Conservation (phyloP, 768 basidiomycete species). For the Lactifluus echinatus region DNA sequence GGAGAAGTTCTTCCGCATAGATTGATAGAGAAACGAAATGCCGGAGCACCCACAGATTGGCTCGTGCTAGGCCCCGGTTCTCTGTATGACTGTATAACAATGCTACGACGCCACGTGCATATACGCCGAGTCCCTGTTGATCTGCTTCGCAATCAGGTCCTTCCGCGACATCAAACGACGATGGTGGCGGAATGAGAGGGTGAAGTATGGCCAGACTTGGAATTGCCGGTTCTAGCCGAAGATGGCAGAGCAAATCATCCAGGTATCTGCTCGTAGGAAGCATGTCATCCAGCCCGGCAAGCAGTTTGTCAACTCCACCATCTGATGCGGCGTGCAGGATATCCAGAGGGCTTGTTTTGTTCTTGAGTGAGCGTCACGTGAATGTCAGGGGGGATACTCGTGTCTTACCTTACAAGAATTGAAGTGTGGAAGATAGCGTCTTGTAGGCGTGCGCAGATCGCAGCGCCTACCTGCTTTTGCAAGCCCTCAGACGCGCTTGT, state of each 20-base stretch:
- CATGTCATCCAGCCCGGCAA: constrained; percentile 38
- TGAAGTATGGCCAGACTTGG: constrained; percentile 53
- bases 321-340: constrained; percentile 20
- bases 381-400: background rate
- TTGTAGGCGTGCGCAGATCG: constrained; percentile 37
- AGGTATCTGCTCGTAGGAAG: constrained; percentile 25
- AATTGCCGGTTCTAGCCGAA: constrained; percentile 41
- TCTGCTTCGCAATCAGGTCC: constrained; percentile 30
- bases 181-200: constrained; percentile 43
- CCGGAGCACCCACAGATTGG: constrained; percentile 56
- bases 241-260: constrained; percentile 20
- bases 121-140: constrained; percentile 45
- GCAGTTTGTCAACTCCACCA: constrained; percentile 21
- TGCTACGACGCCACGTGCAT: constrained; percentile 53
- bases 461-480: constrained; percentile 24
- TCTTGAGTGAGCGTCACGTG: background rate
- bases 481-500: constrained; percentile 21
- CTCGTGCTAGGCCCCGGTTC: constrained; percentile 52
- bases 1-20: constrained; percentile 54
- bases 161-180: constrained; percentile 20
- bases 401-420: constrained; percentile 28
- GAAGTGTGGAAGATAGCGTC: constrained; percentile 34
- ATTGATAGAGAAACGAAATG: constrained; percentile 58
- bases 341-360: constrained; percentile 22
- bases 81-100: constrained; percentile 46